Evolutionary conservation across 164 flowering plant species (phyloP), one percentile per base, ranked within the genome.

Genomic region (Protea cynaroides): DNA sequence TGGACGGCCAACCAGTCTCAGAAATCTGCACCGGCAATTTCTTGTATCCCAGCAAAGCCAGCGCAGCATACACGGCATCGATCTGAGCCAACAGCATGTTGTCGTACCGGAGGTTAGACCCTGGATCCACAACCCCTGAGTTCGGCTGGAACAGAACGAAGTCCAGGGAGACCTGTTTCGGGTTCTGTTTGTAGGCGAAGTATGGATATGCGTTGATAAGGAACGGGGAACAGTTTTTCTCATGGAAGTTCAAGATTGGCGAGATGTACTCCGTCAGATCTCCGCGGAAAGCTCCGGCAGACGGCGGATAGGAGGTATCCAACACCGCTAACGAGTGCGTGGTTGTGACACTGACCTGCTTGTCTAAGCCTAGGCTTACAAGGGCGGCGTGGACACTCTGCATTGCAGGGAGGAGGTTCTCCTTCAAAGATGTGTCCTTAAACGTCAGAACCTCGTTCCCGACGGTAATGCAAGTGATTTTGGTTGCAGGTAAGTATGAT

Each of bases 1-100:
- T 83, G 7, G 91, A 84, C 25, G 91, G 89, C 91, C 91, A 86
- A 0, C 91, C 91, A 0, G 91, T 86, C 72, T 86, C 89, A 1
- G 91, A 82, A 19, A 86, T 74, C 53, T 76, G 76, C 0, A 86
- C 73, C 0, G 72, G 47, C 0, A 80, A 37, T 18, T 71, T 76
- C 52, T 64, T 71, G 67, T 53, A 78, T 0, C 91, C 91, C 19
- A 78, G 10, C 11, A 74, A n/a, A 3, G 69, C 66, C 1, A 86
- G 66, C 0, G 91, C 91, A 1, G 80, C 47, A 70, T 80, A 68
- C 4, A 83, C 85, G 3, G 89, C 88, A 60, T 86, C 91, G 49
- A 84, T 74, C 76, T 80, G 84, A 0, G 91, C 85, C 43, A 72
- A 80, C 53, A 86, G 52, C 91, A 86, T 86, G 79, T 84, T 86